These are phyloP conservation scores for Pulveroboletus sp. DNA, from an alignment of 768 basidiomycete genomes.

Conservation along the genomic window DNA sequence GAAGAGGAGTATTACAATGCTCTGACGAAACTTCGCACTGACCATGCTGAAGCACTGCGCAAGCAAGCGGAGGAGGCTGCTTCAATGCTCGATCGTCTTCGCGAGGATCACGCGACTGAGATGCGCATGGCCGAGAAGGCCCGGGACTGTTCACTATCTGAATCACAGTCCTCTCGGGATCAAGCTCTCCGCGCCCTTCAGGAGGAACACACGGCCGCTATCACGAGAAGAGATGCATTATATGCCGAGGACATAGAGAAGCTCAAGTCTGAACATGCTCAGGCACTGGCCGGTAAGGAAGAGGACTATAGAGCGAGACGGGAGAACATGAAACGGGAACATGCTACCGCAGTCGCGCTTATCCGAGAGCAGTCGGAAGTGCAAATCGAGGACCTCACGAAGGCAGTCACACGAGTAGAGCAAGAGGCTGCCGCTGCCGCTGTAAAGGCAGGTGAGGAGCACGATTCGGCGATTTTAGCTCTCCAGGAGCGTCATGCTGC, in stretches of 20 bases:
- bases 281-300: conserved; percentile 49
- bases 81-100: conserved; percentile 63
- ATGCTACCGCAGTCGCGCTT: conserved; percentile 30
- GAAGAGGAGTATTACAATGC: conserved; percentile 83
- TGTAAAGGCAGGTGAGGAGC: conserved; percentile 40
- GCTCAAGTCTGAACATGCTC: conserved; percentile 60
- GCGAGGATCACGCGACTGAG: conserved; percentile 72
- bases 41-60: conserved; percentile 65
- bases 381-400: conserved; percentile 62
- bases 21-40: conserved; percentile 68
- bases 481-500: conserved; percentile 54
- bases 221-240: conserved; percentile 61
- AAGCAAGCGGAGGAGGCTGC: conserved; percentile 57
- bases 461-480: conserved; percentile 44
- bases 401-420: conserved; percentile 46
- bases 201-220: conserved; percentile 65
- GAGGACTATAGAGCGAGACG: conserved; percentile 50
- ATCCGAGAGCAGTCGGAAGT: conserved; percentile 35
- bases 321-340: conserved; percentile 34
- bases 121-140: conserved; percentile 73
- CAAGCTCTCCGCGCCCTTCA: conserved; percentile 61
- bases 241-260: conserved; percentile 63
- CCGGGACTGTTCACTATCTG: conserved; percentile 67
- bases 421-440: conserved; percentile 40
- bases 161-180: conserved; percentile 66